These are phyloP conservation scores for Choiromyces venosus DNA, from an alignment of 495 filamentous ascomycete species.

Conservation along the genomic window DNA sequence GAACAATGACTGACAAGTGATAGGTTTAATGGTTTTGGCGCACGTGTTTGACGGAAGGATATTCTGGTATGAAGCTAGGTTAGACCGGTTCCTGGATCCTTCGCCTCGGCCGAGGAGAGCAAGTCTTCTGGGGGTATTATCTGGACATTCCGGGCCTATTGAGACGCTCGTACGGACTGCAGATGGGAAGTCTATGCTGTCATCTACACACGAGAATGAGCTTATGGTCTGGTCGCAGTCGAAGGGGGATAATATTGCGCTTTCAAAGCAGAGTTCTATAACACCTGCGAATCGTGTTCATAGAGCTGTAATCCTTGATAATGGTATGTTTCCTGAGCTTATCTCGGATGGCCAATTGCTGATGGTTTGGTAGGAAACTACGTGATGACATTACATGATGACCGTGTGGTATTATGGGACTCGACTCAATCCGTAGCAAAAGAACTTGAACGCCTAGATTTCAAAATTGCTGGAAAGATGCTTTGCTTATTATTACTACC, in stretches of 20 bases:
- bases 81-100: slow-evolving; percentile 78
- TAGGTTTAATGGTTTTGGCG: slow-evolving; percentile 64
- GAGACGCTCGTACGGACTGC: slow-evolving; percentile 80
- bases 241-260: slow-evolving; percentile 47
- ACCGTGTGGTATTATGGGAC: slow-evolving; percentile 69
- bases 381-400: slow-evolving; percentile 72
- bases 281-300: slow-evolving; percentile 69
- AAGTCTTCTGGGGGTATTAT: slow-evolving; percentile 59
- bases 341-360: slow-evolving; percentile 68
- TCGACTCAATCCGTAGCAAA: slow-evolving; percentile 18
- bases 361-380: slow-evolving; percentile 67
- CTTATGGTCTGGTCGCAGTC: slow-evolving; percentile 77
- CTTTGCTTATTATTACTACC: slow-evolving; percentile 78
- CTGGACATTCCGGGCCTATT: slow-evolving; percentile 74
- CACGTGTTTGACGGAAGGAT: slow-evolving; percentile 85
- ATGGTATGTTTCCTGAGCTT: slow-evolving; percentile 68
- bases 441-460: slow-evolving; percentile 47
- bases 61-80: slow-evolving; percentile 69
- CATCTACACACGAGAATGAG: slow-evolving; percentile 71
- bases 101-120: slow-evolving; percentile 61
- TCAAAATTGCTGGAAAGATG: slow-evolving; percentile 62
- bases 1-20: not conserved
- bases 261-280: slow-evolving; percentile 66
- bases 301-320: slow-evolving; percentile 72
- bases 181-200: slow-evolving; percentile 71